These are phyloP conservation scores for Cystofilobasidium capitatum DNA, from an alignment of 768 basidiomycete genomes.

Conservation along the genomic window DNA sequence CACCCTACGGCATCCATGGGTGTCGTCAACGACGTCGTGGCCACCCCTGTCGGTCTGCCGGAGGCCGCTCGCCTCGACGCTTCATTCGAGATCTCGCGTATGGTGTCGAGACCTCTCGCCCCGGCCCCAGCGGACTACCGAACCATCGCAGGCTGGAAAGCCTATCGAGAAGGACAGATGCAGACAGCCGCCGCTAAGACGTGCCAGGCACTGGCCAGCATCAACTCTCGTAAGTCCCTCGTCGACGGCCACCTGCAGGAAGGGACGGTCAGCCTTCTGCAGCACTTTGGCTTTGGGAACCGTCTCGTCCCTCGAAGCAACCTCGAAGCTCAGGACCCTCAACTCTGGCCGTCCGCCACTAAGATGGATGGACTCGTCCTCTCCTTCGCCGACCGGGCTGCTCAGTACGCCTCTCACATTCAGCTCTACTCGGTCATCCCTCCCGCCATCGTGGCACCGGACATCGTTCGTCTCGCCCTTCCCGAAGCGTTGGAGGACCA, in stretches of 20 bases:
- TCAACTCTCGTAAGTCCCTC: slow-evolving; percentile 64
- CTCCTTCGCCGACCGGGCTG: slow-evolving; percentile 55
- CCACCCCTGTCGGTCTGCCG: too few relatives aligned
- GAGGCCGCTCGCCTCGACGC: neutral
- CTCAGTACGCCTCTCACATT: slow-evolving; percentile 49
- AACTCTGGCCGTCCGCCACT: slow-evolving; percentile 43
- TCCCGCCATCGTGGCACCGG: slow-evolving; percentile 63
- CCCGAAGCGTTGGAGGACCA: slow-evolving; percentile 41
- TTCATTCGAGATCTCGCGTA: neutral
- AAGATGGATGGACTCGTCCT: slow-evolving; percentile 49
- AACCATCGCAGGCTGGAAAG: slow-evolving; percentile 61
- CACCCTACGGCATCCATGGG: too few relatives aligned
- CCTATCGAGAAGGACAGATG: slow-evolving; percentile 47
- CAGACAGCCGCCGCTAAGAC: slow-evolving; percentile 50
- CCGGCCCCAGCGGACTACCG: slow-evolving; percentile 63
- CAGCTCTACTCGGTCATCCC: slow-evolving; percentile 72
- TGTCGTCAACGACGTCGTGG: too few relatives aligned
- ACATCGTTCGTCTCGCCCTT: slow-evolving; percentile 58
- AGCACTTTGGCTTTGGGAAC: slow-evolving; percentile 29
- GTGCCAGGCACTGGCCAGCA: slow-evolving; percentile 61
- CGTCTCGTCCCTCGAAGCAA: slow-evolving; percentile 47
- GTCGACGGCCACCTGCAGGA: slow-evolving; percentile 39
- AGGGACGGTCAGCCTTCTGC: slow-evolving; percentile 37
- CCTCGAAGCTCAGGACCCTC: slow-evolving; percentile 28
- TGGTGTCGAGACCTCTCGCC: slow-evolving; percentile 21